Percentiles rank a stretch among this genome's conserved stretches.
Conservation (phyloP, 192 early-diverging fungal genomes). For the Linderina pennispora region DNA sequence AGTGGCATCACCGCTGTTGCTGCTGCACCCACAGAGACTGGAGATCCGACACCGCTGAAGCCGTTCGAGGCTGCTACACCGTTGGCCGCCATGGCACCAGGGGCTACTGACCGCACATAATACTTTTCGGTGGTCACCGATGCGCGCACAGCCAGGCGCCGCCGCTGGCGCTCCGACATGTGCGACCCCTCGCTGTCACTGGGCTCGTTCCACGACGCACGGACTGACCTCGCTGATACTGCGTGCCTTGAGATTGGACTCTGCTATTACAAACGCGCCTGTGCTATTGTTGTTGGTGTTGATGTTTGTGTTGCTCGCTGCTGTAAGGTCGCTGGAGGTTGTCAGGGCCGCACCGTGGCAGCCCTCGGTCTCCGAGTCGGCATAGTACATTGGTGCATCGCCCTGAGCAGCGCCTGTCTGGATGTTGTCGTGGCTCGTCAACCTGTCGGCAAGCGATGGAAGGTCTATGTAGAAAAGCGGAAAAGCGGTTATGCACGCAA, state of each 20-base stretch:
- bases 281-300: not conserved
- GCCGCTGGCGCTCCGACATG: conserved; percentile 21
- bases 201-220: conserved; percentile 34
- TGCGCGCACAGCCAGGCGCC: conserved; percentile 25
- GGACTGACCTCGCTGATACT: too few relatives aligned
- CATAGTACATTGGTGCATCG: conserved; percentile 21
- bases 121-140: conserved; percentile 23
- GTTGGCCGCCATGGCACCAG: not conserved
- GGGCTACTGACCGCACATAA: conserved; percentile 20
- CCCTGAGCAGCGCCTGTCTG: conserved; percentile 9
- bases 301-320: not conserved
- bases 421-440: conserved; percentile 5
- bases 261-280: conserved; percentile 1
- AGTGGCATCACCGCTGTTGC: too few relatives aligned
- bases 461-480: conserved; percentile 7
- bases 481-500: conserved; percentile 1
- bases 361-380: conserved; percentile 35
- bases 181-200: conserved; percentile 13
- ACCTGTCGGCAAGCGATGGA: conserved; percentile 13
- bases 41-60: not conserved
- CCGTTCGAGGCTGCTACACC: not conserved
- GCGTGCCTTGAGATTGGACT: too few relatives aligned
- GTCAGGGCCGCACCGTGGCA: conserved; percentile 5
- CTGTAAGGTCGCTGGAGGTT: not conserved
- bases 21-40: too few relatives aligned